These are phyloP conservation scores for Agrostemma githago DNA, from an alignment of 148 eudicot species.

Conservation along the genomic window DNA sequence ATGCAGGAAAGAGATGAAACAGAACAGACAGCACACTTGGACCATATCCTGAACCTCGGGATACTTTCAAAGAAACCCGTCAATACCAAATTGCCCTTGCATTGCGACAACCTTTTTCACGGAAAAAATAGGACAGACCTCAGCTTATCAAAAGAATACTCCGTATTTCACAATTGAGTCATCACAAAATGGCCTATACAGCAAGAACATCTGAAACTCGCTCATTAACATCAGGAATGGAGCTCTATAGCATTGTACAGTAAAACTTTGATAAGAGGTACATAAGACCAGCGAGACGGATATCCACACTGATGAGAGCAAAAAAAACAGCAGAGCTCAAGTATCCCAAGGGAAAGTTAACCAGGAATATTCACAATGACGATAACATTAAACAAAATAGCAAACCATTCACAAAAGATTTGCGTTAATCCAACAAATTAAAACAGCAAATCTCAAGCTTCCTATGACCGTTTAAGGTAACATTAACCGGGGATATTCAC, in stretches of 20 bases:
- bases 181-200: neutral
- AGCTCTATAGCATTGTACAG: neutral
- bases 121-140: too few species aligned
- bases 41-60: neutral
- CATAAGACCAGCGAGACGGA: neutral
- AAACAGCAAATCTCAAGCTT: too few species aligned
- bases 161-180: neutral
- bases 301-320: too few species aligned
- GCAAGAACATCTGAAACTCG: neutral
- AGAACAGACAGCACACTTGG: neutral
- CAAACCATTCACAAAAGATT: too few species aligned
- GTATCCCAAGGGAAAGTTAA: too few species aligned
- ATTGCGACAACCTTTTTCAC: too few species aligned
- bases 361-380: neutral
- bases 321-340: too few species aligned
- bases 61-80: neutral
- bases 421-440: too few species aligned
- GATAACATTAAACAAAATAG: neutral
- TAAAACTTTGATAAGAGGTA: neutral
- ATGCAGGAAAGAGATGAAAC: neutral
- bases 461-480: too few species aligned
- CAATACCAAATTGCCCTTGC: too few species aligned
- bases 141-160: too few species aligned
- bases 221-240: neutral
- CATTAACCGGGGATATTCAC: too few species aligned